Percentiles rank a stretch among this genome's conserved stretches.
phyloP scores from a whole-genome alignment of 345 rosid genomes.

The Geranium rotundifolium region DNA sequence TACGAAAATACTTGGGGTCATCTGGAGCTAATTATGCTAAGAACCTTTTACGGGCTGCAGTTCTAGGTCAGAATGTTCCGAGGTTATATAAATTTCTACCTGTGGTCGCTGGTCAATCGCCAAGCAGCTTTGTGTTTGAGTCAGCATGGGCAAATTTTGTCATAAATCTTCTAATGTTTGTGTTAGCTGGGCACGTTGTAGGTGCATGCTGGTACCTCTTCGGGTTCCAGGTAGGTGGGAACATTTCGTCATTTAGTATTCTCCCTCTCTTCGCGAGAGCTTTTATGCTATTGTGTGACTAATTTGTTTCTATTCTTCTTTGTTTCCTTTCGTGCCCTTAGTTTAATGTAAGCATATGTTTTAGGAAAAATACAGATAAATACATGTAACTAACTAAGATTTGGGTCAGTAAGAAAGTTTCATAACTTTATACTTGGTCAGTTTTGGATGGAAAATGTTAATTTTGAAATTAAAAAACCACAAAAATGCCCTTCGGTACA shows the following conservation, averaged over 20 bases:
- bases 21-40: slow-evolving; percentile 63
- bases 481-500: too few species aligned
- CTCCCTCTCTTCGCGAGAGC: too few species aligned
- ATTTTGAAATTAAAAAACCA: too few species aligned
- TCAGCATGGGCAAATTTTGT: slow-evolving; percentile 82
- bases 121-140: slow-evolving; percentile 70
- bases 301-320: too few species aligned
- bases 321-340: too few species aligned
- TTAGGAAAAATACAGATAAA: too few species aligned
- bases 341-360: too few species aligned
- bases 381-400: too few species aligned
- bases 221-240: slow-evolving; percentile 55
- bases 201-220: slow-evolving; percentile 89
- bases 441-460: too few species aligned
- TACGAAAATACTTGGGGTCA: slow-evolving; percentile 26
- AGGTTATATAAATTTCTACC: slow-evolving; percentile 63
- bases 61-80: slow-evolving; percentile 69
- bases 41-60: slow-evolving; percentile 42
- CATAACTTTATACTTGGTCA: too few species aligned
- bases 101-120: slow-evolving; percentile 64
- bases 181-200: slow-evolving; percentile 64
- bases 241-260: neutral
- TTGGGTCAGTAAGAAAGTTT: too few species aligned
- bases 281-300: too few species aligned
- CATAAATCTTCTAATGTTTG: slow-evolving; percentile 64